A percentile compares a stretch with the other conserved stretches of the same genome.
Conservation (phyloP, 2,329 filamentous ascomycete genomes). For the Fusarium bactridioides region DNA sequence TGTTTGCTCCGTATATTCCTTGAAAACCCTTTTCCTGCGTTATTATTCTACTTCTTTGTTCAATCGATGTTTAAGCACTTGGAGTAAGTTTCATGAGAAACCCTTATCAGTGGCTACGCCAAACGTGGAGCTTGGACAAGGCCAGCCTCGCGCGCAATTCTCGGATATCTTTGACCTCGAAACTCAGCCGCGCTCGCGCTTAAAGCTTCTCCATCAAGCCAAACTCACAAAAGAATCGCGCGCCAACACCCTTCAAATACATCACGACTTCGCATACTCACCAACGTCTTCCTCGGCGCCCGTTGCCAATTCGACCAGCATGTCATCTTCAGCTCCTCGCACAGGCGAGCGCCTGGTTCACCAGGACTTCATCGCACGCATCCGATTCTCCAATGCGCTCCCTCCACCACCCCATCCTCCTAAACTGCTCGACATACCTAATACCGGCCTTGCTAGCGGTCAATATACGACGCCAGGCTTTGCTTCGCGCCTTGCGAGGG, state of each 20-base stretch:
- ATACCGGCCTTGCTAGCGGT: conserved; percentile 83
- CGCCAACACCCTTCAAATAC: neutral
- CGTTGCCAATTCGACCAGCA: conserved; percentile 24
- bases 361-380: conserved; percentile 96
- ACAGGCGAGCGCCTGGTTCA: conserved; percentile 71
- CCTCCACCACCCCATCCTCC: conserved; percentile 93
- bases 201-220: conserved; percentile 30
- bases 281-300: conserved; percentile 7
- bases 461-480: conserved; percentile 93
- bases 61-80: neutral
- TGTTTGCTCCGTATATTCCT: neutral
- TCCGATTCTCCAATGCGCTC: conserved; percentile 94
- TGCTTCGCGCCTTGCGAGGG: conserved; percentile 85
- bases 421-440: conserved; percentile 96
- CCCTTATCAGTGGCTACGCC: neutral
- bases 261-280: neutral
- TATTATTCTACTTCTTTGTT: neutral
- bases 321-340: conserved; percentile 43
- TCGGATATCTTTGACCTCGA: conserved; percentile 31
- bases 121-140: conserved; percentile 26
- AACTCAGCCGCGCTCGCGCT: conserved; percentile 34
- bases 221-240: conserved; percentile 6
- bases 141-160: conserved; percentile 39
- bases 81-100: neutral
- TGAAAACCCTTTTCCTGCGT: neutral